A percentile compares a stretch with the other conserved stretches of the same genome.
Evolutionary conservation across 257 asterid species (phyloP).

Genomic region (Misopates orontium): DNA sequence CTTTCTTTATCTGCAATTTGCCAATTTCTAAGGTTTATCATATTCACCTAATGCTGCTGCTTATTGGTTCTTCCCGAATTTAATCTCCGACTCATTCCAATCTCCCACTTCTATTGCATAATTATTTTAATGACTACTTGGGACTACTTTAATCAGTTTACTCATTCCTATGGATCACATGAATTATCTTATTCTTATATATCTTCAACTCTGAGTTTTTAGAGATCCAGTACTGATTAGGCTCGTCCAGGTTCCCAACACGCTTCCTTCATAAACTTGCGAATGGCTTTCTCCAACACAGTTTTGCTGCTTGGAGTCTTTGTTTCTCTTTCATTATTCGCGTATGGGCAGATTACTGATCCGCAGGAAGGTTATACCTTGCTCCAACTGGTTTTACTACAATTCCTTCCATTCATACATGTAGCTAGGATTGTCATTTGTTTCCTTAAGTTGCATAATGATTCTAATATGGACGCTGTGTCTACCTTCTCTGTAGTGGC

Average conservation of each 20-base stretch:
- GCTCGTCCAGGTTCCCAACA: too few relatives aligned
- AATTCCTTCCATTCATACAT: constrained; percentile 14
- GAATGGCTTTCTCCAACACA: constrained; percentile 27
- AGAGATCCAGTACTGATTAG: too few relatives aligned
- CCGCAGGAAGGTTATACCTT: constrained; percentile 39
- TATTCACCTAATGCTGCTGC: neutral
- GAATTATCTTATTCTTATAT: neutral
- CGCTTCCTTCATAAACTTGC: constrained; percentile 11
- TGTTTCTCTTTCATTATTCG: constrained; percentile 26
- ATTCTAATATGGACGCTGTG: neutral
- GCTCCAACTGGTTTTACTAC: neutral
- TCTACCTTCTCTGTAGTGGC: constrained; percentile 28
- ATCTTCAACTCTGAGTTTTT: too few relatives aligned
- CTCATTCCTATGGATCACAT: neutral
- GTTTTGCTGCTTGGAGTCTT: constrained; percentile 23
- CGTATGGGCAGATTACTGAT: constrained; percentile 40
- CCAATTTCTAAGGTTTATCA: too few relatives aligned
- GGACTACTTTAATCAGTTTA: constrained; percentile 5
- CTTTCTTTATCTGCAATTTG: too few relatives aligned
- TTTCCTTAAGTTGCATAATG: neutral
- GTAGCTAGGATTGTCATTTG: neutral
- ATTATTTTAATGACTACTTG: neutral
- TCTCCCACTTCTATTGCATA: constrained; percentile 10
- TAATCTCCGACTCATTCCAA: constrained; percentile 29
- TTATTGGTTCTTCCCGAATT: constrained; percentile 7